phyloP scores from a whole-genome alignment of 2,329 filamentous ascomycete species.

The Penicillium brevicompactum region DNA sequence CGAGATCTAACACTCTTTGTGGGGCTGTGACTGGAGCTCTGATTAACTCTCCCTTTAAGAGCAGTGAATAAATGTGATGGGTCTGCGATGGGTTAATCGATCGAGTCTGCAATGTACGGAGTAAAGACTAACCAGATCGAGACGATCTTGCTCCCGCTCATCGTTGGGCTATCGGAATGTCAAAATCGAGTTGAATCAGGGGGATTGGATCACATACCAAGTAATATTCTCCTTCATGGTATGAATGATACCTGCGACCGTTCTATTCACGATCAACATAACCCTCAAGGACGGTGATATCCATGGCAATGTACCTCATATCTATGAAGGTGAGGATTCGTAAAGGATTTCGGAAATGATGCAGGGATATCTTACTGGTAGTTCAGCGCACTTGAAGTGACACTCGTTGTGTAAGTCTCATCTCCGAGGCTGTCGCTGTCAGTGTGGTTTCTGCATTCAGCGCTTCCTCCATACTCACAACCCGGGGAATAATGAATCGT shows the following conservation, averaged over 20 bases:
- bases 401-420: slow-evolving; percentile 32
- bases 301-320: slow-evolving; percentile 30
- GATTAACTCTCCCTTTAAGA: slow-evolving; percentile 33
- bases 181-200: not conserved
- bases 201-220: slow-evolving; percentile 15
- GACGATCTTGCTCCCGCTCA: slow-evolving; percentile 37
- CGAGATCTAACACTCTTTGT: slow-evolving; percentile 36
- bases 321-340: slow-evolving; percentile 21
- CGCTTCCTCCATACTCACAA: slow-evolving; percentile 24
- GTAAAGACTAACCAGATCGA: slow-evolving; percentile 29
- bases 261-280: slow-evolving; percentile 18
- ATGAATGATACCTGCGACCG: slow-evolving; percentile 32
- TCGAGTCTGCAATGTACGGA: not conserved
- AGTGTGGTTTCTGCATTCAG: not conserved
- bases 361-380: slow-evolving; percentile 28
- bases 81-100: slow-evolving; percentile 21
- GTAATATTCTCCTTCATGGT: slow-evolving; percentile 29
- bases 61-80: slow-evolving; percentile 38
- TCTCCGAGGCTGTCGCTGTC: slow-evolving; percentile 24
- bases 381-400: slow-evolving; percentile 34
- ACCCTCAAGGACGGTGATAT: not conserved
- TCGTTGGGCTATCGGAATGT: slow-evolving; percentile 30
- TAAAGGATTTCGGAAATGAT: not conserved
- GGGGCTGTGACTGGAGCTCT: slow-evolving; percentile 29
- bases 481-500: slow-evolving; percentile 29